Base-by-base conservation (phyloP, 2,329 filamentous ascomycete species). In the Botryotinia narcissicola region DNA sequence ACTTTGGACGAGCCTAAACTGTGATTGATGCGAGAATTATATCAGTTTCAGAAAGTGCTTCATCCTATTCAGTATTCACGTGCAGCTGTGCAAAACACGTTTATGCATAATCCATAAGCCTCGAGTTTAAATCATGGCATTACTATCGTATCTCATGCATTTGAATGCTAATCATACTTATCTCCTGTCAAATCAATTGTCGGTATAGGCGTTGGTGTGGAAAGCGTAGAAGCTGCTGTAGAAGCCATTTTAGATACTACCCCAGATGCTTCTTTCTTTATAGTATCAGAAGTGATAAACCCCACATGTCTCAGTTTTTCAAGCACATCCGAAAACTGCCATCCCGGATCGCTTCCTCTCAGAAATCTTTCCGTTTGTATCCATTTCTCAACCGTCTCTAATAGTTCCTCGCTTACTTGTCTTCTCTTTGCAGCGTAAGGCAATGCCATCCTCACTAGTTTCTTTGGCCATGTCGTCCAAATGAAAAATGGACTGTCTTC, bases 341-440 rank as follows among this genome's bases (percentile, higher is more conserved):
- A 51, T 9, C 25, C 66, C 4, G 35, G 48, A 25, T 42, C 18
- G 14, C 66, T 54, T 20, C 35, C 35, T 20, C 66, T 54, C 20
- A 69, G 22, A 37, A 57, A 54, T 37, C 37, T 59, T 37, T 69
- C 66, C 14, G 35, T 37, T 16, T 37, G 32, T 16, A 69, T 48
- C 67, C 67, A 69, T n/a, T 42, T 60, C 67, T 60, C 51, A 22
- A 70, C 29, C 67, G n/a, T 32, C 25, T 60, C 51, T 22, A 70
- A 60, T 25, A 70, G 40, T 37, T 35, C 67, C 40, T 70, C 67
- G 20, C 48, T 70, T 3, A 44, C 51, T 20, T 57, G 54, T 32
- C 67, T 44, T 18, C 67, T 60, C 67, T 59, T 57, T 14, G 7
- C 25, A 9, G 22, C 35, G 8, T 66, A 37, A 44, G 42, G 42